Conservation (phyloP, 2,329 filamentous ascomycete genomes). For the Fusarium tuaranense region DNA sequence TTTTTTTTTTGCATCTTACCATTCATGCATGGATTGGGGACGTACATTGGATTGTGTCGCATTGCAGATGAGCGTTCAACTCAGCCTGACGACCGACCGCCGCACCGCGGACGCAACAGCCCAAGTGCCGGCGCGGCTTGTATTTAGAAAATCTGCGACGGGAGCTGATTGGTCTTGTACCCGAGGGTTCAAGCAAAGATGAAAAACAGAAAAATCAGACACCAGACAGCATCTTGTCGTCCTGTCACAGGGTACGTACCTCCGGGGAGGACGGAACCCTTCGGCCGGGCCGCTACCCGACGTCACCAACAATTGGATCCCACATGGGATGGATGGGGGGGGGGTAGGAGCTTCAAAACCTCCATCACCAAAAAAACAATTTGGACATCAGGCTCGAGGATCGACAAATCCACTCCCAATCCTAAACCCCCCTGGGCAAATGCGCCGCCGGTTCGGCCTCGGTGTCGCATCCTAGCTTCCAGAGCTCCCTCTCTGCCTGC, state of each 20-base stretch:
- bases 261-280: constrained; percentile 23
- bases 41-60: constrained; percentile 28
- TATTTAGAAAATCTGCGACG: constrained; percentile 7
- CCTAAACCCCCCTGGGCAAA: constrained; percentile 32
- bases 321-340: neutral
- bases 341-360: constrained; percentile 29
- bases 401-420: constrained; percentile 22
- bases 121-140: constrained; percentile 28
- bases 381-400: constrained; percentile 25
- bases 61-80: constrained; percentile 31
- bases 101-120: constrained; percentile 26
- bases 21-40: neutral
- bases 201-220: neutral
- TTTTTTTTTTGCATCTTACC: neutral
- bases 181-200: constrained; percentile 8
- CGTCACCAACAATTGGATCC: constrained; percentile 29
- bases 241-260: constrained; percentile 28
- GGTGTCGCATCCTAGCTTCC: constrained; percentile 22
- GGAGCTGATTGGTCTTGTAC: constrained; percentile 18
- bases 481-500: neutral
- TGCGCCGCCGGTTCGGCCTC: constrained; percentile 36
- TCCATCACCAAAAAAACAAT: constrained; percentile 25
- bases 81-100: neutral
- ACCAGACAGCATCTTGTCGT: neutral
- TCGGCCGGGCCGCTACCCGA: constrained; percentile 30